Evolutionary conservation across 2,329 filamentous ascomycete genomes (phyloP).

Genomic region (Fusarium sp.): DNA sequence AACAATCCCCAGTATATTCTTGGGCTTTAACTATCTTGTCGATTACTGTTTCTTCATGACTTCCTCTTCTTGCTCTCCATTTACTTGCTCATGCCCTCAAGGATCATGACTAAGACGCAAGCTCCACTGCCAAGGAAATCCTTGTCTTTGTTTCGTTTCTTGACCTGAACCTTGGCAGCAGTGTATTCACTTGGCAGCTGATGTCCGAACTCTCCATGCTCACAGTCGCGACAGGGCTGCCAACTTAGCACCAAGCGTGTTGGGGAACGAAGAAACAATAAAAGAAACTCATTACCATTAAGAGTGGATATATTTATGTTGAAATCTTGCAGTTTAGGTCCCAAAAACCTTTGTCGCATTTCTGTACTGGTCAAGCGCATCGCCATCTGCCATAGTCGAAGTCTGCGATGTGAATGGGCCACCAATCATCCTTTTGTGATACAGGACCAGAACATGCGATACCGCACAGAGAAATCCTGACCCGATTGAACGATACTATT

Average conservation of each 20-base stretch:
- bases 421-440: neutral
- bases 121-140: neutral
- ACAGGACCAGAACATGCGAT: neutral
- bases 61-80: neutral
- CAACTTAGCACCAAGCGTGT: neutral
- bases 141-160: neutral
- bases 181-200: neutral
- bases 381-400: neutral
- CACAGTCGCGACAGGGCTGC: neutral
- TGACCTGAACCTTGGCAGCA: neutral
- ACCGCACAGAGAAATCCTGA: neutral
- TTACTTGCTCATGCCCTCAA: too few relatives aligned
- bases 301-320: too few relatives aligned
- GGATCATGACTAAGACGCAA: too few relatives aligned
- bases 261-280: neutral
- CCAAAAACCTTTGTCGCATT: too few relatives aligned
- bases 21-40: too few relatives aligned
- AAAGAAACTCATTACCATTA: too few relatives aligned
- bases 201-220: neutral
- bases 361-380: neutral
- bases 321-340: fast-evolving
- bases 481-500: neutral
- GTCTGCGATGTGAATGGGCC: neutral
- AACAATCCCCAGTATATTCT: too few relatives aligned
- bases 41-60: neutral